Conservation (phyloP, 805 yeast genomes). For the Torulaspora delbrueckii region DNA sequence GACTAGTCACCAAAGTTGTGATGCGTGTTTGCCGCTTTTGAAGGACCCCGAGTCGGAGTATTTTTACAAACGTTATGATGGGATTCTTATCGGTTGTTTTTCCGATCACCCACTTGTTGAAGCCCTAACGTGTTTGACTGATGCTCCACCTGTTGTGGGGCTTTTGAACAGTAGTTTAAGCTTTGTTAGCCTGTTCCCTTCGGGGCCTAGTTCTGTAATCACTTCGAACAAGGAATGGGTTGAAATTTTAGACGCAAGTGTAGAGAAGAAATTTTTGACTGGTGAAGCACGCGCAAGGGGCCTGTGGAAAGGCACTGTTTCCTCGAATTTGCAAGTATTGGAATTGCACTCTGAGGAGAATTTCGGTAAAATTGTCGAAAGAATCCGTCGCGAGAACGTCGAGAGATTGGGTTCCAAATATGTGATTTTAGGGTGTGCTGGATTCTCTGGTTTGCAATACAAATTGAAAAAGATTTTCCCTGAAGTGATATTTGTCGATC, state of each 20-base stretch:
- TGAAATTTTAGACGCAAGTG: slow-evolving; percentile 17
- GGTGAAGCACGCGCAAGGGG: slow-evolving; percentile 1
- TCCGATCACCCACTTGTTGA: slow-evolving; percentile 28
- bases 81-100: slow-evolving; percentile 25
- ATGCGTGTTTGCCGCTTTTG: slow-evolving; percentile 20
- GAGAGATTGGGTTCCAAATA: slow-evolving; percentile 12
- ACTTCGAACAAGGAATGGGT: slow-evolving; percentile 29
- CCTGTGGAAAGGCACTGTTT: slow-evolving; percentile 24
- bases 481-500: slow-evolving; percentile 11
- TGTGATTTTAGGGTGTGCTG: slow-evolving; percentile 29
- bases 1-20: slow-evolving; percentile 17
- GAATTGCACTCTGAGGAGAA: slow-evolving; percentile 16
- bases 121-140: slow-evolving; percentile 6
- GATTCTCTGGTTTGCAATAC: slow-evolving; percentile 24
- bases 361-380: slow-evolving; percentile 14
- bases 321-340: slow-evolving; percentile 22
- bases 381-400: slow-evolving; percentile 18
- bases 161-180: slow-evolving; percentile 20
- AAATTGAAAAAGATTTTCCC: slow-evolving; percentile 7
- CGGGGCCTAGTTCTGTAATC: slow-evolving; percentile 21
- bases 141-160: slow-evolving; percentile 16
- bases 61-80: slow-evolving; percentile 20
- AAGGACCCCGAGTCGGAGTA: slow-evolving; percentile 9
- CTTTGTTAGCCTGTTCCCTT: slow-evolving; percentile 13
- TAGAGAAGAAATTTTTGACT: slow-evolving; percentile 10